These are phyloP conservation scores for Tulasnella sp. DNA, from an alignment of 768 basidiomycete genomes.

Conservation along the genomic window DNA sequence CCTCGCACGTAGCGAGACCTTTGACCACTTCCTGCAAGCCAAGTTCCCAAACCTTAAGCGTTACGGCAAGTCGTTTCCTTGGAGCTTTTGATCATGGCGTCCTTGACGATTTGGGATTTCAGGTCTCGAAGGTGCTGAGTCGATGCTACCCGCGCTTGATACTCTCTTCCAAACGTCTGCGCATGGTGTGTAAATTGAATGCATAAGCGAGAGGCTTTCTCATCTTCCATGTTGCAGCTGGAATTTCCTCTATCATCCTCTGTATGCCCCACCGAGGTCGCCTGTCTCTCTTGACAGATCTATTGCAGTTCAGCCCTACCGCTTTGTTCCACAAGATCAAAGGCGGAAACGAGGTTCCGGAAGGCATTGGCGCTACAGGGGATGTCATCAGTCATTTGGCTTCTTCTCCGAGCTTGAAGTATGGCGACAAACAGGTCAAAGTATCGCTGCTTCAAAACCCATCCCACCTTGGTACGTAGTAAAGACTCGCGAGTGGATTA, in stretches of 20 bases:
- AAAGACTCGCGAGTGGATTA: too few species aligned
- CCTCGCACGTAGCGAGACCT: slow-evolving; percentile 68
- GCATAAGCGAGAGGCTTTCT: not conserved
- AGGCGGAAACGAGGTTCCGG: slow-evolving; percentile 67
- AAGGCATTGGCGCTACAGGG: slow-evolving; percentile 63
- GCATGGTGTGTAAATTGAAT: slow-evolving; percentile 41
- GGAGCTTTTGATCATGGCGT: not conserved
- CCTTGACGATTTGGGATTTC: slow-evolving; percentile 54
- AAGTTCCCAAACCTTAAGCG: slow-evolving; percentile 72
- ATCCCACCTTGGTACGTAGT: slow-evolving; percentile 58
- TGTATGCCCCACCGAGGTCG: slow-evolving; percentile 69
- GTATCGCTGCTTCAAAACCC: slow-evolving; percentile 78
- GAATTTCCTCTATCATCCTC: slow-evolving; percentile 65
- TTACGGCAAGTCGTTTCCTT: slow-evolving; percentile 29
- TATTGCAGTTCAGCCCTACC: slow-evolving; percentile 61
- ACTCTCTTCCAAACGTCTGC: slow-evolving; percentile 66
- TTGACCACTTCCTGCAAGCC: slow-evolving; percentile 78
- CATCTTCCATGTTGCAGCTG: slow-evolving; percentile 41
- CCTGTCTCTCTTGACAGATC: slow-evolving; percentile 75
- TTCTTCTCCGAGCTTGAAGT: slow-evolving; percentile 59
- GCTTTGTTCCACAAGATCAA: slow-evolving; percentile 84
- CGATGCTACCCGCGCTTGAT: slow-evolving; percentile 86
- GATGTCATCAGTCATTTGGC: slow-evolving; percentile 87
- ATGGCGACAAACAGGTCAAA: slow-evolving; percentile 53
- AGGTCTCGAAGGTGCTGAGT: slow-evolving; percentile 91